A percentile compares a stretch with the other conserved stretches of the same genome.
These are phyloP conservation scores for Elsinoe batatas DNA, from an alignment of 2,329 filamentous ascomycete genomes.

Conservation along the genomic window DNA sequence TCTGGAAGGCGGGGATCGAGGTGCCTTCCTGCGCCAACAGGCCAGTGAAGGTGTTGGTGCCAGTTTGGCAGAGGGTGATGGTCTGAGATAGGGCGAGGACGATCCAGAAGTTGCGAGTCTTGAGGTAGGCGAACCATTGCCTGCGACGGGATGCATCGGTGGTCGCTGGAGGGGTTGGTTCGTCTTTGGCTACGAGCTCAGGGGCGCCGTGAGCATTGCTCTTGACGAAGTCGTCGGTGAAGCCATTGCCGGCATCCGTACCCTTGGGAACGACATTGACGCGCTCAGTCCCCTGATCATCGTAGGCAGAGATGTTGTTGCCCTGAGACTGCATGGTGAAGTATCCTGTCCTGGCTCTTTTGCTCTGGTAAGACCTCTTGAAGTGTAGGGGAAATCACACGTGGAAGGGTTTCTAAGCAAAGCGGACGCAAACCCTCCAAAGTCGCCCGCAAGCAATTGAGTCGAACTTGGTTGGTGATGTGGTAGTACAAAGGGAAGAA, in stretches of 20 bases:
- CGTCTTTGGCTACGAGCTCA: constrained; percentile 23
- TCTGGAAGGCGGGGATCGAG: constrained; percentile 89
- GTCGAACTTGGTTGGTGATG: neutral
- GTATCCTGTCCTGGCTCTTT: neutral
- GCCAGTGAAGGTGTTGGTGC: constrained; percentile 80
- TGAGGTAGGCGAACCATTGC: constrained; percentile 58
- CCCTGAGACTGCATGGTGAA: constrained; percentile 2
- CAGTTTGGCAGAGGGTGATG: constrained; percentile 80
- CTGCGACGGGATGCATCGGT: constrained; percentile 33
- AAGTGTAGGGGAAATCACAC: neutral
- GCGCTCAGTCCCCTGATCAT: constrained; percentile 20
- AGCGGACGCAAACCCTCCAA: constrained; percentile 12
- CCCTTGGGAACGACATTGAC: constrained; percentile 26
- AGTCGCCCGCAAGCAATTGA: constrained; percentile 11
- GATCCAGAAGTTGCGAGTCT: constrained; percentile 79
- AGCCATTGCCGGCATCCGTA: neutral
- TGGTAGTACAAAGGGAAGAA: constrained; percentile 1
- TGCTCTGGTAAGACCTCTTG: neutral
- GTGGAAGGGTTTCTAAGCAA: neutral
- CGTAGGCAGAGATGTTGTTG: constrained; percentile 13
- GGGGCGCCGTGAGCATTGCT: constrained; percentile 27
- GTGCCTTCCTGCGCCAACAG: constrained; percentile 60
- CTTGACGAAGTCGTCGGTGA: constrained; percentile 16
- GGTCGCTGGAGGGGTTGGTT: constrained; percentile 20
- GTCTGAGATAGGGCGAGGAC: constrained; percentile 67